Evolutionary conservation across 2,329 filamentous ascomycete species (phyloP).

Genomic region (Fusarium sp.): DNA sequence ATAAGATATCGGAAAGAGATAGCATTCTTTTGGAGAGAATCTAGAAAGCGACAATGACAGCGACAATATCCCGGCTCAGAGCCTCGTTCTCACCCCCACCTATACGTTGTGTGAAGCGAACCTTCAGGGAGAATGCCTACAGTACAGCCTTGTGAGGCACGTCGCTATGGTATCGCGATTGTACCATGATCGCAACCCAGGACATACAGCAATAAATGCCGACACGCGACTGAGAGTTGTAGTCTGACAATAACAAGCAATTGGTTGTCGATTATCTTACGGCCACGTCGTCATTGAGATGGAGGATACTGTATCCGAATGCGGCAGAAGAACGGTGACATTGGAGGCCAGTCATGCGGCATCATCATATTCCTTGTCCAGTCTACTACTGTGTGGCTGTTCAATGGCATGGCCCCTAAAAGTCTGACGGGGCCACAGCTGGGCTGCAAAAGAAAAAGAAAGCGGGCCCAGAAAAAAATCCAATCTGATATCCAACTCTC

Average conservation of each 20-base stretch:
- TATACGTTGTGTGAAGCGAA: conserved; percentile 8
- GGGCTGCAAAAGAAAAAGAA: conserved; percentile 18
- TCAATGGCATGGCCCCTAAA: conserved; percentile 39
- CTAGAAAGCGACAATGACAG: neutral
- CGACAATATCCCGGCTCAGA: neutral
- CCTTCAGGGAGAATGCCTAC: conserved; percentile 14
- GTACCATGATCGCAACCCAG: neutral
- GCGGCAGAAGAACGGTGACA: conserved; percentile 41
- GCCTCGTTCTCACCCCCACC: neutral
- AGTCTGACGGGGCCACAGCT: conserved; percentile 35
- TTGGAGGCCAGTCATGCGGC: conserved; percentile 43
- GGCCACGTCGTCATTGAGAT: conserved; percentile 42
- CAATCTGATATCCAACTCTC: conserved; percentile 54
- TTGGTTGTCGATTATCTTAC: conserved; percentile 14
- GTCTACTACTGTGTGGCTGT: conserved; percentile 39
- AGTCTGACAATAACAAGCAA: conserved; percentile 6
- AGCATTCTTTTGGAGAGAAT: neutral
- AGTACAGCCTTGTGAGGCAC: conserved; percentile 33
- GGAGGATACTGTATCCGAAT: conserved; percentile 29
- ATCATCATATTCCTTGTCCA: conserved; percentile 37
- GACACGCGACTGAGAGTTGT: neutral
- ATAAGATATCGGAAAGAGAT: neutral
- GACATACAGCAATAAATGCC: neutral
- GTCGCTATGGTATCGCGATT: conserved; percentile 12
- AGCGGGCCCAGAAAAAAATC: conserved; percentile 43